Conservation (phyloP, 1,139 yeast genomes). For the Fermentozyma sake region DNA sequence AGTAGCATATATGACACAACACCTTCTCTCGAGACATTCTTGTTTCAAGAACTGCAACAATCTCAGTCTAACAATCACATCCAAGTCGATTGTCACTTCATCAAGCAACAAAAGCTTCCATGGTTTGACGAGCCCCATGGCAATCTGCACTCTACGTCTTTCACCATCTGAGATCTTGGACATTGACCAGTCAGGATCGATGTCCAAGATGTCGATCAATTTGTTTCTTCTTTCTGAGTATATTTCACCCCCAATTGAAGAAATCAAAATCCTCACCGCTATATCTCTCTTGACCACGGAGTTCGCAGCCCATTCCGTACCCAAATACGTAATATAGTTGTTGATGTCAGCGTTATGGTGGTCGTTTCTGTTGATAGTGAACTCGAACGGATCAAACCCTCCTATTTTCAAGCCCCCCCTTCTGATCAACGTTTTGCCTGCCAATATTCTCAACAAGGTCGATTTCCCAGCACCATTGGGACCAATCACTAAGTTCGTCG, state of each 20-base stretch:
- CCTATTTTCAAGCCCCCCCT: conserved; percentile 66
- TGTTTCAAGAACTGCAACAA: conserved; percentile 61
- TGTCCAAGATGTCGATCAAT: conserved; percentile 71
- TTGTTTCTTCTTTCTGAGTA: conserved; percentile 73
- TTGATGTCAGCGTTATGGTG: conserved; percentile 44
- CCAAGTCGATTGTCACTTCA: conserved; percentile 94
- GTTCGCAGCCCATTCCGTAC: conserved; percentile 97
- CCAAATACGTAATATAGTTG: conserved; percentile 65
- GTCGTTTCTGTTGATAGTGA: conserved; percentile 40
- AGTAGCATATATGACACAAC: conserved; percentile 85
- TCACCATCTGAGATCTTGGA: conserved; percentile 91
- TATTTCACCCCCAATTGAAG: conserved; percentile 78
- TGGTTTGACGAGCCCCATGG: conserved; percentile 88
- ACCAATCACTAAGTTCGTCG: conserved; percentile 77
- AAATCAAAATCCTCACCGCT: conserved; percentile 71
- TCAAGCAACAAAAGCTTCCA: conserved; percentile 83
- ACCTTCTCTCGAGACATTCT: conserved; percentile 65
- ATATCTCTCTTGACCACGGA: conserved; percentile 87
- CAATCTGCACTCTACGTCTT: conserved; percentile 86
- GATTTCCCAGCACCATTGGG: conserved; percentile 98
- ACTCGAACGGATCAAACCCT: conserved; percentile 83
- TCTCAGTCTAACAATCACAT: conserved; percentile 81
- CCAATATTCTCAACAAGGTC: conserved; percentile 73
- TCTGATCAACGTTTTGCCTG: conserved; percentile 86
- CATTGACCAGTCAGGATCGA: conserved; percentile 90